Base-by-base conservation (phyloP, 352 stramenopile genomes). In the Thalassiosira ordinaria region DNA sequence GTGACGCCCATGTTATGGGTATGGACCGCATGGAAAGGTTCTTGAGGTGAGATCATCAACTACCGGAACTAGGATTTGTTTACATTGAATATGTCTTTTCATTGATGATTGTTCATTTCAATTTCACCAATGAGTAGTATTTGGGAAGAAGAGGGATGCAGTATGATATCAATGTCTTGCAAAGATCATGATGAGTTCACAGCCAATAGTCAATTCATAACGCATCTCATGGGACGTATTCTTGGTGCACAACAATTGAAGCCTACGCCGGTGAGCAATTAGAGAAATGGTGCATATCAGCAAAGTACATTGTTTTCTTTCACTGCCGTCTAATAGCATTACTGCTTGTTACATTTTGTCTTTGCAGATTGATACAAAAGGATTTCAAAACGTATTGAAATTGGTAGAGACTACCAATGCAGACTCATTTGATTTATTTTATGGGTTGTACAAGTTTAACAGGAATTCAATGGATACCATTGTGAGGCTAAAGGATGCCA, bases 371-470 rank as follows among this genome's bases (percentile, higher is more conserved):
- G 96, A 99, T 87, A 99, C 97, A 1, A 96, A 96, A 55, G 97
- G 97, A 49, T 99, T 99, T 86, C 95, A 98, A 85, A 98, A 94
- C 67, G 95, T 98, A n/a, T 91, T 99, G 9, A 93, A 96, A 31
- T 86, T 99, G 14, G 94, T 99, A n/a, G 95, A 98, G 35, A 97
- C 96, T 64, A 99, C 97, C 2, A 98, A 96, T 78, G 97, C 97
- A 63, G 97, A 99, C 88, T 97, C 91, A 56, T 99, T 99, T 84
- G 97, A 99, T 75, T 90, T 99, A 4, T 99, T 99, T 87, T 98
- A 98, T 79, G 97, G 96, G 35, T 89, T 99, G 0, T 99, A 98
- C 94, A 97, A 98, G 75, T 99, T 96, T 84, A 99, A 99, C 83
- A 55, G 63, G 83, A 80, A 85, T 29, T 77, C 69, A 33, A 55